Evolutionary conservation across 2,329 filamentous ascomycete genomes (phyloP).

Genomic region (Aspergillus sp.): DNA sequence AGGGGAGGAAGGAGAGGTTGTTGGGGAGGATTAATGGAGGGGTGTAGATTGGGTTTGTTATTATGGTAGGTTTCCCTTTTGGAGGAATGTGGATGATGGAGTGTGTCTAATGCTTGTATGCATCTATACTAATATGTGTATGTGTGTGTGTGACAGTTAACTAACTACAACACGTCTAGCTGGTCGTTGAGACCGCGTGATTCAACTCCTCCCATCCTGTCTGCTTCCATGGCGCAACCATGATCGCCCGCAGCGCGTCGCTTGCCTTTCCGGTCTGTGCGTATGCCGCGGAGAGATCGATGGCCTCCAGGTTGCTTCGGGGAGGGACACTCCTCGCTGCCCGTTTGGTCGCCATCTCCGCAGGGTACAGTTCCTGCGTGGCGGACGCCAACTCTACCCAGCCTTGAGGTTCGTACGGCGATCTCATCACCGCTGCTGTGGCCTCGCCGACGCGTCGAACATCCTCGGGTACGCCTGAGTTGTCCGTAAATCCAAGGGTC

Average conservation of each 20-base stretch:
- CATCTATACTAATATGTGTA: not conserved
- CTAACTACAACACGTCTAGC: conserved; percentile 9
- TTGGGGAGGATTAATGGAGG: conserved; percentile 57
- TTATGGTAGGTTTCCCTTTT: not conserved
- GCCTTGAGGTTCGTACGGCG: conserved; percentile 74
- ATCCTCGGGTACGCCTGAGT: conserved; percentile 44
- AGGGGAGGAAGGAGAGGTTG: conserved; percentile 68
- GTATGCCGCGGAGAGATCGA: conserved; percentile 71
- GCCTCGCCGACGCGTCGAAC: conserved; percentile 64
- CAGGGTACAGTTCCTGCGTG: conserved; percentile 56
- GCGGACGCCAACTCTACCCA: conserved; percentile 74
- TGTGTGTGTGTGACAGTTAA: not conserved
- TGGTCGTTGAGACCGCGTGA: conserved; percentile 29
- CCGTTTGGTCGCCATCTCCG: conserved; percentile 80
- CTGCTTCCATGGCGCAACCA: conserved; percentile 77
- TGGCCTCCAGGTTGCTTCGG: conserved; percentile 65
- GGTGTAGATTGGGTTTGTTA: not conserved
- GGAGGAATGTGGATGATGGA: not conserved
- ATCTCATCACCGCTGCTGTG: conserved; percentile 75
- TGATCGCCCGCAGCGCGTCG: conserved; percentile 75
- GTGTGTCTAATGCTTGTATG: not conserved
- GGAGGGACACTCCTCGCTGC: conserved; percentile 75
- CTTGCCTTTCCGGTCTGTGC: conserved; percentile 69
- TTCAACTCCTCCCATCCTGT: conserved; percentile 62
- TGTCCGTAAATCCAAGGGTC: conserved; percentile 53